Evolutionary conservation across 2,329 filamentous ascomycete species (phyloP), one percentile per base, ranked within the genome.

Genomic region (Akanthomyces dipterigenus): DNA sequence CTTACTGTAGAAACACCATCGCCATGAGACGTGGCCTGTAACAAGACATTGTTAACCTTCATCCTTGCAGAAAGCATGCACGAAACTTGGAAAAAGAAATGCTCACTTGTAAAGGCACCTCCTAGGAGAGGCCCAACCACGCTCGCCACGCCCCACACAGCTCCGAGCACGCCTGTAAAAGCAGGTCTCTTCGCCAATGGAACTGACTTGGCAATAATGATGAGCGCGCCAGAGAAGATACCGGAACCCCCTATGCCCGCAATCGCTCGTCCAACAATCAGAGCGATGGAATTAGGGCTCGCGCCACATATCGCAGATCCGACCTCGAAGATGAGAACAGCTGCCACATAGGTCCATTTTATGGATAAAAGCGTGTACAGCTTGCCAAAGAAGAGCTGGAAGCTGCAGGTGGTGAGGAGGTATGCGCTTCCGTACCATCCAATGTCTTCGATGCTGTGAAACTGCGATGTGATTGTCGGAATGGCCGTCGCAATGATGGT

Each of bases 91-190:
- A 2, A 38, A 14, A 16, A 38, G 16, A 2, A 38, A 14, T 38
- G 12, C 36, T 38, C 14, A 38, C 36, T 38, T 38, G 36, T 38
- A 16, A 68, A 66, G 1, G 65, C 67, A 18, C 67, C 65, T 31
- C 67, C 67, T 12, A 68, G 48, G n/a, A 67, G 16, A 5, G 66
- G 66, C 1, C 66, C 66, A 2, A 60, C 58, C 2, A 67, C 60
- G 11, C 62, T 63, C 3, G 77, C 76, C 51, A 79, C 69, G 14
- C 75, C 76, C 53, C 73, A 78, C 55, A 77, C 75, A 26, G 69
- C 72, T 8, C 71, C 71, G 31, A 78, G 70, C 6, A 76, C 14
- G 3, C 54, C 48, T 24, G 46, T 55, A 43, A 38, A 61, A n/a
- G 56, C 31, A 6, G 58, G 62, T 64, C 75, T 71, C 64, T 74